Evolutionary conservation across 2,329 filamentous ascomycete genomes (phyloP).

Genomic region (Colletotrichum magnum): DNA sequence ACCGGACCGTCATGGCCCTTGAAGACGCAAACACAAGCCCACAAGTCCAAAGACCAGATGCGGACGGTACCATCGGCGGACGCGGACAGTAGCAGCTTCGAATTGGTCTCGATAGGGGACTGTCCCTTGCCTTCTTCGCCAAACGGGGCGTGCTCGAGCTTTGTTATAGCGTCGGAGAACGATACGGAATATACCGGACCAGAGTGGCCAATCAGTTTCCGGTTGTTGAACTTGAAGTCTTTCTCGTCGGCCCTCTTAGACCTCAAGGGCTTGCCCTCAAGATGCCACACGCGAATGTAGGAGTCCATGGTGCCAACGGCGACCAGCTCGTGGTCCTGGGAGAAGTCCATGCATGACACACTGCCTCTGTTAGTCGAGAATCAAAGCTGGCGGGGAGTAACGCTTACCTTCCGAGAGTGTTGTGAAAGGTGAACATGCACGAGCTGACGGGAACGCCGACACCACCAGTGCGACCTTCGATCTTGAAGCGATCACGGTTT

Average conservation of each 20-base stretch:
- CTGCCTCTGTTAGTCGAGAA: slow-evolving; percentile 59
- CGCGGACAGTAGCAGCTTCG: slow-evolving; percentile 87
- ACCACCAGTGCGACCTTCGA: slow-evolving; percentile 87
- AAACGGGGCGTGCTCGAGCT: slow-evolving; percentile 63
- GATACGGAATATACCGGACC: slow-evolving; percentile 90
- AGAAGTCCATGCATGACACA: slow-evolving; percentile 95
- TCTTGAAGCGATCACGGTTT: slow-evolving; percentile 90
- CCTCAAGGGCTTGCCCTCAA: slow-evolving; percentile 86
- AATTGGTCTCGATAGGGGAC: slow-evolving; percentile 63
- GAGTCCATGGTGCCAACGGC: slow-evolving; percentile 93
- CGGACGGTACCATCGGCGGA: slow-evolving; percentile 91
- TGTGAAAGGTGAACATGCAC: slow-evolving; percentile 99
- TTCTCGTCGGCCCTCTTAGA: slow-evolving; percentile 74
- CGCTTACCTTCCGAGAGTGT: slow-evolving; percentile 87
- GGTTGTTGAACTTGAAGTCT: slow-evolving; percentile 73
- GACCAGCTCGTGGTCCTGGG: slow-evolving; percentile 88
- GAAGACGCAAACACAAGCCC: slow-evolving; percentile 94
- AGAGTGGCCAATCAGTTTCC: slow-evolving; percentile 88
- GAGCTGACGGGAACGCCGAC: slow-evolving; percentile 87
- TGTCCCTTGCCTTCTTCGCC: slow-evolving; percentile 62
- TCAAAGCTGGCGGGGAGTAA: background rate
- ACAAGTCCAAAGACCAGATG: slow-evolving; percentile 93
- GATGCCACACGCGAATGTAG: slow-evolving; percentile 94
- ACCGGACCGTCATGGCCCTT: slow-evolving; percentile 93
- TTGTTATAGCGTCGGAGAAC: slow-evolving; percentile 81